phyloP scores from a whole-genome alignment of 2,329 filamentous ascomycete species.

The Sclerotiophoma versabilis region DNA sequence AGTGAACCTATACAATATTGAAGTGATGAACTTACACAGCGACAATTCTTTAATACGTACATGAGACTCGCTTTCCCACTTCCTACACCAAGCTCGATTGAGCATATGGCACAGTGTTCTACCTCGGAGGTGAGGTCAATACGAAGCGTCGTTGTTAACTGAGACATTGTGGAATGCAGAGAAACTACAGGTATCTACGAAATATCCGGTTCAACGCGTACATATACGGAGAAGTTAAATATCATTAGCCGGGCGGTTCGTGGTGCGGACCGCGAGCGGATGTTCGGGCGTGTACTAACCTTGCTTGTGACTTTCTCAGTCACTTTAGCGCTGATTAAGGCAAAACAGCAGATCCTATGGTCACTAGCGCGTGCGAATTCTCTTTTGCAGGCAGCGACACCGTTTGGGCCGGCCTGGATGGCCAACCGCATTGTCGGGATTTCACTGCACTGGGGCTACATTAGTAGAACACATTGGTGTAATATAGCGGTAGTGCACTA shows the following conservation, averaged over 20 bases:
- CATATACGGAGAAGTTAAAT: background rate
- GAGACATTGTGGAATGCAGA: background rate
- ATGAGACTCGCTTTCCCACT: background rate
- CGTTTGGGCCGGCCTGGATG: background rate
- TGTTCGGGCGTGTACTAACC: no score
- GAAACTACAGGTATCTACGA: background rate
- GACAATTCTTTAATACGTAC: background rate
- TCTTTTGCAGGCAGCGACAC: background rate
- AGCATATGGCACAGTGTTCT: background rate
- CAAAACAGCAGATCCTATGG: no score
- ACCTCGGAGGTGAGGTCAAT: background rate
- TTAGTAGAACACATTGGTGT: background rate
- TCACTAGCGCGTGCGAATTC: background rate
- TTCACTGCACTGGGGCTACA: background rate
- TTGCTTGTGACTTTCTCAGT: no score
- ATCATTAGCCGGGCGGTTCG: background rate
- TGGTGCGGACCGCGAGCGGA: no score
- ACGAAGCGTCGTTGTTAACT: background rate
- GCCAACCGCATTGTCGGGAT: background rate
- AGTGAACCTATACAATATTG: background rate
- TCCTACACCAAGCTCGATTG: background rate
- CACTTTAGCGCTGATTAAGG: no score
- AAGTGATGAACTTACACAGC: background rate
- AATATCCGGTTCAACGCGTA: background rate
- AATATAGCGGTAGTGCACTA: no score